Evolutionary conservation across 148 eudicot genomes (phyloP).

Genomic region (Bassia scoparia): DNA sequence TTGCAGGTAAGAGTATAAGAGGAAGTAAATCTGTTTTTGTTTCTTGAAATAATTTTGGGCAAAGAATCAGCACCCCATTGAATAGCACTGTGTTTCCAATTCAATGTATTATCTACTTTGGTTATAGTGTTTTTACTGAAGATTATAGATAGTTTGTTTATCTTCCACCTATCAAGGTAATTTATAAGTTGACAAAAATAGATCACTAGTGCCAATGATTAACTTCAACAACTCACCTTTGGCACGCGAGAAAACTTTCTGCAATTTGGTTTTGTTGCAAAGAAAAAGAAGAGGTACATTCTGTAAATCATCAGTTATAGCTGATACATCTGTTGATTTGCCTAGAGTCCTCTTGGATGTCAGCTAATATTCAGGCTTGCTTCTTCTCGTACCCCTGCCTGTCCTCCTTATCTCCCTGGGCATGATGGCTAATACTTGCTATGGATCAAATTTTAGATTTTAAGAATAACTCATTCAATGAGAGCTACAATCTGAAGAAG

Average conservation of each 20-base stretch:
- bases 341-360: constrained; percentile 7
- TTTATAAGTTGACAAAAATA: not conserved
- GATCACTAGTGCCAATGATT: not conserved
- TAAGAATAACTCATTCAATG: not conserved
- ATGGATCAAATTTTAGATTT: not conserved
- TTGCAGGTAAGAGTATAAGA: no score
- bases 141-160: not conserved
- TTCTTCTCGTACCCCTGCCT: not conserved
- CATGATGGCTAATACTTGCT: not conserved
- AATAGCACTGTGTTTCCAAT: no score
- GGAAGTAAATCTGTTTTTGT: not conserved
- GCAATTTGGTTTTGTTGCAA: constrained; percentile 19
- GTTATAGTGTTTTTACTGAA: no score
- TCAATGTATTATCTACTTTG: no score
- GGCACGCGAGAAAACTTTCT: constrained; percentile 1
- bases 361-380: not conserved
- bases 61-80: no score
- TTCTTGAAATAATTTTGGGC: no score
- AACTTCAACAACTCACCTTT: constrained; percentile 15
- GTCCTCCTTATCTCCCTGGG: not conserved
- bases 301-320: constrained; percentile 24
- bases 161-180: not conserved
- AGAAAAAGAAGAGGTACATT: constrained; percentile 28
- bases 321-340: constrained; percentile 20
- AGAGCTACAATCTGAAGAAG: not conserved